Evolutionary conservation across 1,139 yeast genomes (phyloP).

Genomic region (Scheffersomyces insectosa): DNA sequence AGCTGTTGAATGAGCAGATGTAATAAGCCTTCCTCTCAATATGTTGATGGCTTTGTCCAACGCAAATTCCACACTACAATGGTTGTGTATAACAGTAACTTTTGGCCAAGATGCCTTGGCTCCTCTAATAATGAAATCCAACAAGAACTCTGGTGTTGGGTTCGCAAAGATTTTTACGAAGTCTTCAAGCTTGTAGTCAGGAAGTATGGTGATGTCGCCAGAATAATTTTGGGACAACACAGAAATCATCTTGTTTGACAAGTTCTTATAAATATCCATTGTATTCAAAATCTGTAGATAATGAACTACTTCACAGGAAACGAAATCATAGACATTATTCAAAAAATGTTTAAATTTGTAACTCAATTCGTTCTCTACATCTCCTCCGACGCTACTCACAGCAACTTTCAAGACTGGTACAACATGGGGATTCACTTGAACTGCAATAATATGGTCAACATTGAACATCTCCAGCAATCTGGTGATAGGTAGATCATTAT

Average conservation of each 20-base stretch:
- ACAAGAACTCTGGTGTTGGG: slow-evolving; percentile 74
- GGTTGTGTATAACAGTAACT: slow-evolving; percentile 77
- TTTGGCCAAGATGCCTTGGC: slow-evolving; percentile 95
- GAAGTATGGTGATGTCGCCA: slow-evolving; percentile 91
- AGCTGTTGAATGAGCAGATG: slow-evolving; percentile 21
- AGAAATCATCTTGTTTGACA: slow-evolving; percentile 71
- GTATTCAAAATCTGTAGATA: slow-evolving; percentile 71
- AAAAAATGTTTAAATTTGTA: slow-evolving; percentile 56
- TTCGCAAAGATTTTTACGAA: slow-evolving; percentile 67
- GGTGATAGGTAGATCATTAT: slow-evolving; percentile 87
- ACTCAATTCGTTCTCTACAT: slow-evolving; percentile 58
- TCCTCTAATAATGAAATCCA: slow-evolving; percentile 75
- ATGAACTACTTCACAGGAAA: slow-evolving; percentile 75
- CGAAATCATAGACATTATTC: slow-evolving; percentile 58
- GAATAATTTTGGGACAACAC: slow-evolving; percentile 83
- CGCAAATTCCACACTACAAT: slow-evolving; percentile 86
- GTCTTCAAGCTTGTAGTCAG: slow-evolving; percentile 64
- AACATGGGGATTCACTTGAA: slow-evolving; percentile 96
- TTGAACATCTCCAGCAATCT: slow-evolving; percentile 93
- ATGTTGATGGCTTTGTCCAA: slow-evolving; percentile 74
- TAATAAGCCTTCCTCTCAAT: slow-evolving; percentile 65
- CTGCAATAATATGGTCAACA: slow-evolving; percentile 94
- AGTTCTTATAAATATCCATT: slow-evolving; percentile 71
- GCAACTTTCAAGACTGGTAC: slow-evolving; percentile 79
- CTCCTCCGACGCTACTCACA: slow-evolving; percentile 70